phyloP scores from a whole-genome alignment of 805 yeast genomes.

The Pichia scutulata region DNA sequence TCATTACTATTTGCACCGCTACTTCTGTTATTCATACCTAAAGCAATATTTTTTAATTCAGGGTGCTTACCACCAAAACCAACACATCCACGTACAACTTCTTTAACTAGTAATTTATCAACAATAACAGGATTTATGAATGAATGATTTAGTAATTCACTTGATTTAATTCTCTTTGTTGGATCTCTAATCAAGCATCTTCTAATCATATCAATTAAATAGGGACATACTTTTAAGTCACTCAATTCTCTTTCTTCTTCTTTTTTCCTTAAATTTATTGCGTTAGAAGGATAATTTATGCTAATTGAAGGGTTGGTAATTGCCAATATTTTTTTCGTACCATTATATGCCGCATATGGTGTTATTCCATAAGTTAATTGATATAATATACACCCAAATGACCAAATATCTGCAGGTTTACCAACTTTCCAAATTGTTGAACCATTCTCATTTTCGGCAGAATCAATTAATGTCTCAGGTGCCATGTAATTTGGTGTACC shows the following conservation, averaged over 20 bases:
- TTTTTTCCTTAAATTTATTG: slow-evolving; percentile 9
- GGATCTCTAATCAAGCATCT: slow-evolving; percentile 72
- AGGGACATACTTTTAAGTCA: slow-evolving; percentile 19
- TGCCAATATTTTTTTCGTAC: slow-evolving; percentile 71
- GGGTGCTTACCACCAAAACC: slow-evolving; percentile 52
- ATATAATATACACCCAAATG: slow-evolving; percentile 91
- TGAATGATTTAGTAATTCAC: slow-evolving; percentile 49
- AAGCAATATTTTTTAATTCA: slow-evolving; percentile 8
- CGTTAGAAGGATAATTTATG: slow-evolving; percentile 51
- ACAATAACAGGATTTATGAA: slow-evolving; percentile 74
- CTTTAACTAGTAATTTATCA: slow-evolving; percentile 56
- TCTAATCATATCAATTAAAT: slow-evolving; percentile 60
- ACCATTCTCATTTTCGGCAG: slow-evolving; percentile 18
- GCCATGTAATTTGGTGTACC: slow-evolving; percentile 99
- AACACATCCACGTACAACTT: slow-evolving; percentile 69
- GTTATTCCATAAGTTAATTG: slow-evolving; percentile 94
- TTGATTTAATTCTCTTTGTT: slow-evolving; percentile 52
- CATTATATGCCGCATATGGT: slow-evolving; percentile 76
- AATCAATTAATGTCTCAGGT: slow-evolving; percentile 83
- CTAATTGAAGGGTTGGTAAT: slow-evolving; percentile 78
- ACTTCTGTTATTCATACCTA: not conserved
- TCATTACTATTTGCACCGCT: not conserved
- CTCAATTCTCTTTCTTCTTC: not conserved
- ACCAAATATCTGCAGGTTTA: slow-evolving; percentile 94
- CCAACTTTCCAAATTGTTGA: slow-evolving; percentile 67